Evolutionary conservation across 805 yeast genomes (phyloP).

Genomic region (Candida stauntonica): DNA sequence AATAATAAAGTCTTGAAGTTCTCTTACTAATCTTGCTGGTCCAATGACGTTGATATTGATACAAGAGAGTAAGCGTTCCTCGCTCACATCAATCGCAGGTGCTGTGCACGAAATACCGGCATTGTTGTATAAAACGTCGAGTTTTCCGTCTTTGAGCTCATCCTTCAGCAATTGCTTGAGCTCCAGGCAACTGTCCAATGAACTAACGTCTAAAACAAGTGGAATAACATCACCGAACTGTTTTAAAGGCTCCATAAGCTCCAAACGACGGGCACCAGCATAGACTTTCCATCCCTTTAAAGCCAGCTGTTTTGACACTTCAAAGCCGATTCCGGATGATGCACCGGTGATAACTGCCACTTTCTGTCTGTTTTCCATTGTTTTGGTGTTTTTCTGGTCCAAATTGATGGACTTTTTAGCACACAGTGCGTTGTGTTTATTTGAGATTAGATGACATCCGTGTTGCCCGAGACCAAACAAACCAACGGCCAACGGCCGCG

Average conservation of each 20-base stretch:
- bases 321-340: slow-evolving; percentile 52
- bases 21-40: slow-evolving; percentile 59
- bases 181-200: slow-evolving; percentile 40
- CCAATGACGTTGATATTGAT: slow-evolving; percentile 69
- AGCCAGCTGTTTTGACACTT: slow-evolving; percentile 46
- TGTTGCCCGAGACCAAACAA: too few relatives aligned
- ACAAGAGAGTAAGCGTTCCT: slow-evolving; percentile 46
- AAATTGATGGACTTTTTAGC: too few relatives aligned
- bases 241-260: slow-evolving; percentile 49
- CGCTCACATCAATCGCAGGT: slow-evolving; percentile 64
- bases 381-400: too few relatives aligned
- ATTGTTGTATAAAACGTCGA: slow-evolving; percentile 66
- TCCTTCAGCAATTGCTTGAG: slow-evolving; percentile 39
- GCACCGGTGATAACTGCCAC: slow-evolving; percentile 49
- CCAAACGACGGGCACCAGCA: slow-evolving; percentile 70
- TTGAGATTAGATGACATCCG: too few relatives aligned
- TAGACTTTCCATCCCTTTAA: slow-evolving; percentile 53
- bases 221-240: slow-evolving; percentile 40
- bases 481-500: too few relatives aligned
- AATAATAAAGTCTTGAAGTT: slow-evolving; percentile 50
- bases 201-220: slow-evolving; percentile 54
- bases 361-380: slow-evolving; percentile 12
- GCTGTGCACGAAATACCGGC: slow-evolving; percentile 75
- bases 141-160: slow-evolving; percentile 40
- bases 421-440: too few relatives aligned